Percentiles rank a stretch among this genome's conserved stretches.
Conservation (phyloP, 495 filamentous ascomycete genomes). For the Podospora australis region DNA sequence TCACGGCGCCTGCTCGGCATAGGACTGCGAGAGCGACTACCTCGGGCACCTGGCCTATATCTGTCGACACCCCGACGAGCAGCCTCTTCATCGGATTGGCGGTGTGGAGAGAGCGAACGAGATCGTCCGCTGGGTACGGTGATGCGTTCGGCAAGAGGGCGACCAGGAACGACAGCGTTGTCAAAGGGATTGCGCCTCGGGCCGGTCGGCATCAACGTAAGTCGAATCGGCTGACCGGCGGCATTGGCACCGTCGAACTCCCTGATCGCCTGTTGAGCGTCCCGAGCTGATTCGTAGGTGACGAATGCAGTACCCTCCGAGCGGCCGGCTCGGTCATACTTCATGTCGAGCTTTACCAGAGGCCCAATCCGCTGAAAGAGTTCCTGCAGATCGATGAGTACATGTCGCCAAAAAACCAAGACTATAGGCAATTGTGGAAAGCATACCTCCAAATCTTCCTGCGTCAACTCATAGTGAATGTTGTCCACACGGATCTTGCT, state of each 20-base stretch:
- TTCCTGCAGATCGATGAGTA: constrained; percentile 45
- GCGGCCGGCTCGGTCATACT: constrained; percentile 86
- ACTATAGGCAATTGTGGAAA: no score
- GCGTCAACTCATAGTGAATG: constrained; percentile 86
- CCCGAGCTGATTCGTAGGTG: constrained; percentile 61
- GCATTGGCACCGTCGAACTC: constrained; percentile 91
- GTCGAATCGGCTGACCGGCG: constrained; percentile 80
- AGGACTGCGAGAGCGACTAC: constrained; percentile 44
- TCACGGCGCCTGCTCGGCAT: constrained; percentile 27
- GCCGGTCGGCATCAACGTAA: constrained; percentile 57
- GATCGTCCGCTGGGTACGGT: constrained; percentile 44
- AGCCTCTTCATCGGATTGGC: constrained; percentile 62
- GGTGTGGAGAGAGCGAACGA: constrained; percentile 47
- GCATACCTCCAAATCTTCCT: constrained; percentile 74
- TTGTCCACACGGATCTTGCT: constrained; percentile 83
- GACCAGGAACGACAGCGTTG: constrained; percentile 47
- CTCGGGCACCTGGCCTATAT: constrained; percentile 63
- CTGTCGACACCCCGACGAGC: constrained; percentile 72
- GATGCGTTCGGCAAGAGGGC: constrained; percentile 71
- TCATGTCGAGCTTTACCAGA: constrained; percentile 60
- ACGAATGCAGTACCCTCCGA: constrained; percentile 83
- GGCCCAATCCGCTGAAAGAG: constrained; percentile 76
- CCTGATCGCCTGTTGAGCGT: constrained; percentile 67
- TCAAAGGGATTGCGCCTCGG: constrained; percentile 52
- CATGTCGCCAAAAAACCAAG: background rate